Evolutionary conservation across 2,329 filamentous ascomycete species (phyloP), one percentile per base, ranked within the genome.

Genomic region (Apiospora sp.): DNA sequence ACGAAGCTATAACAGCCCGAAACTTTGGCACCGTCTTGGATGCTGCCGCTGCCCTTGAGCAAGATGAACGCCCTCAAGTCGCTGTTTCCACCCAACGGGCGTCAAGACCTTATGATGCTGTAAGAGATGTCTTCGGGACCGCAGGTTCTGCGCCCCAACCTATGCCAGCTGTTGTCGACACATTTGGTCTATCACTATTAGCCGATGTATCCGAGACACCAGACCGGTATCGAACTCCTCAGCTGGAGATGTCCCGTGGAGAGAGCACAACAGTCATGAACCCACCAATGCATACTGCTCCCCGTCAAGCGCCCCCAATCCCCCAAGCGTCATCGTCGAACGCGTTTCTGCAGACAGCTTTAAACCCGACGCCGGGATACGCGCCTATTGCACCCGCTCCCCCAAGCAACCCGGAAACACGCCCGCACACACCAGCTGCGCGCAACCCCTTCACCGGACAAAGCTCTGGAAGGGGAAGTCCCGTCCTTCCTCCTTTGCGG

Each of bases 61-160:
- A 74, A 34, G 70, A 67, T 1, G 73, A 76, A 14, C 70, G 58
- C 41, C 41, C 67, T 8, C 68, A 74, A 7, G 51, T 74, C 3
- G 67, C 67, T 34, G 22, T 64, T 64, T 43, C 68, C 22, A 41
- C 48, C 48, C 75, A 75, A 67, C 74, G 79, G 71, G 70, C 75
- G 22, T 82, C 83, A 14, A 80, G 83, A 34, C 83, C 84, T 0
- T 86, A 86, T 72, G 84, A 86, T 74, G 84, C 84, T 2, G 83
- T 86, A 34, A 78, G 84, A 61, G 84, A 86, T 70, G 81, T 85
- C 7, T 85, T 86, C 70, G 82, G 80, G 3, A 78, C 78, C 58
- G 77, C 77, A n/a, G 77, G 81, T 13, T 74, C 82, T 8, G 73
- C 10, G 74, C 77, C 37, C 14, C 67, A 19, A 22, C 67, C 41